These are phyloP conservation scores for Cymbopogon citratus DNA, from an alignment of 176 grass and related monocot genomes.

Conservation along the genomic window DNA sequence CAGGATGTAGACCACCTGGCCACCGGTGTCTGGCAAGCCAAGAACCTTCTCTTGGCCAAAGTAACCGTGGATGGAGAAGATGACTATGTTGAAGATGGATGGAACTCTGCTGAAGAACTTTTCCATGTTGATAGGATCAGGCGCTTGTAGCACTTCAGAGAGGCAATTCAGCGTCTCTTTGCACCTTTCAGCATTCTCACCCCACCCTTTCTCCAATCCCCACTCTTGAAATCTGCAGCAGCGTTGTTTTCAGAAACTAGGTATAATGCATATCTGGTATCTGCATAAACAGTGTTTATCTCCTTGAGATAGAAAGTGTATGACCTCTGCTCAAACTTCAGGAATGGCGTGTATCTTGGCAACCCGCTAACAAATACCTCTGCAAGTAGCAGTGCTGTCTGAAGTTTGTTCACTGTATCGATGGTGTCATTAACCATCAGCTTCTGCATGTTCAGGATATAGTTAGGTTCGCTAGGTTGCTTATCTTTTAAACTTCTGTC, in stretches of 20 bases:
- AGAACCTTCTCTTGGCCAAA: conserved; percentile 97
- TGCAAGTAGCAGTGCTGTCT: conserved; percentile 77
- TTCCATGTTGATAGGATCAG: conserved; percentile 80
- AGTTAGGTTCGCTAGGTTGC: background rate
- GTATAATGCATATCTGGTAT: background rate
- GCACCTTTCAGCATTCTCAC: conserved; percentile 71
- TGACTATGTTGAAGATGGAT: conserved; percentile 69
- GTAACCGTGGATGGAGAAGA: conserved; percentile 91
- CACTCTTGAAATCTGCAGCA: conserved; percentile 81
- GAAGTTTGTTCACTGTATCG: conserved; percentile 82
- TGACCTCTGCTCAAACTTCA: conserved; percentile 88
- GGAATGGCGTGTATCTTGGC: conserved; percentile 65
- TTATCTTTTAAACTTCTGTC: background rate
- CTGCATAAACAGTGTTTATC: background rate
- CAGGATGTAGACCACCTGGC: conserved; percentile 96
- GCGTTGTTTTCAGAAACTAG: background rate
- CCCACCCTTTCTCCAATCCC: conserved; percentile 98
- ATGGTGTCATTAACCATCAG: conserved; percentile 76
- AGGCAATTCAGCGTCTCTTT: conserved; percentile 78
- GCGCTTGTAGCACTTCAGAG: conserved; percentile 95
- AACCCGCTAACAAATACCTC: conserved; percentile 66
- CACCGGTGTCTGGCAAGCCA: conserved; percentile 92
- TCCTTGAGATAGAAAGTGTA: background rate
- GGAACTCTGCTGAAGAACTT: conserved; percentile 89
- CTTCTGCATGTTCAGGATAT: conserved; percentile 53